Evolutionary conservation across 495 filamentous ascomycete species (phyloP).

Genomic region (Trichoderma reesei): DNA sequence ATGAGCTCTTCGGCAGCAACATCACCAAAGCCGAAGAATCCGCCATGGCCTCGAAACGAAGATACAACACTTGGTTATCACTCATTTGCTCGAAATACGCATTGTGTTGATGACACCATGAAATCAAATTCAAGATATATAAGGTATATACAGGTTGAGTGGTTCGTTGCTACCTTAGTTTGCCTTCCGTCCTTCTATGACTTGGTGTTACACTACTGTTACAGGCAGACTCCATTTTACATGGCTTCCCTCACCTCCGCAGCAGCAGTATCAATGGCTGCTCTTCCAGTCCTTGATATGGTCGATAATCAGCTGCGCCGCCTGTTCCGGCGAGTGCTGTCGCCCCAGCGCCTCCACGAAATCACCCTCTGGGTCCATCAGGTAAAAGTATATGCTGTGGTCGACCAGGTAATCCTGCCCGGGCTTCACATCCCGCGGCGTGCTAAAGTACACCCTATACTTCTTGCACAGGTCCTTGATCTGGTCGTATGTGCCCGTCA

Average conservation of each 20-base stretch:
- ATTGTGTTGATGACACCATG: background rate
- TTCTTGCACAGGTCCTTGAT: constrained; percentile 86
- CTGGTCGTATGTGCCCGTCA: constrained; percentile 89
- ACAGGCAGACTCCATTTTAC: background rate
- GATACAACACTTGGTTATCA: background rate
- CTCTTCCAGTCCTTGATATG: constrained; percentile 83
- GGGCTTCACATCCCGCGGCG: constrained; percentile 73
- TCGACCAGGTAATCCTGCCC: constrained; percentile 97
- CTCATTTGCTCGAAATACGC: background rate
- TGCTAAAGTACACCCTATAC: constrained; percentile 96
- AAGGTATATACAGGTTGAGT: constrained; percentile 1
- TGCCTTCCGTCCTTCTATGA: background rate
- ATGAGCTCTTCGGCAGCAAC: no score
- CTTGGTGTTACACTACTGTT: constrained; percentile 2
- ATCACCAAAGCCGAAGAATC: background rate
- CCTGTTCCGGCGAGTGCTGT: constrained; percentile 82
- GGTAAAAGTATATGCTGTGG: constrained; percentile 98
- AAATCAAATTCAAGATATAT: background rate
- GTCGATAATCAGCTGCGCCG: constrained; percentile 69
- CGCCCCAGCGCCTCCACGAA: constrained; percentile 95
- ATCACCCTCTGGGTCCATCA: constrained; percentile 98
- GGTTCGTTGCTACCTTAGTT: background rate
- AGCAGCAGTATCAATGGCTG: background rate
- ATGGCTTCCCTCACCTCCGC: background rate
- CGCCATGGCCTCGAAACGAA: background rate